Base-by-base conservation (phyloP, 768 basidiomycete genomes). In the Suillus brevipes region DNA sequence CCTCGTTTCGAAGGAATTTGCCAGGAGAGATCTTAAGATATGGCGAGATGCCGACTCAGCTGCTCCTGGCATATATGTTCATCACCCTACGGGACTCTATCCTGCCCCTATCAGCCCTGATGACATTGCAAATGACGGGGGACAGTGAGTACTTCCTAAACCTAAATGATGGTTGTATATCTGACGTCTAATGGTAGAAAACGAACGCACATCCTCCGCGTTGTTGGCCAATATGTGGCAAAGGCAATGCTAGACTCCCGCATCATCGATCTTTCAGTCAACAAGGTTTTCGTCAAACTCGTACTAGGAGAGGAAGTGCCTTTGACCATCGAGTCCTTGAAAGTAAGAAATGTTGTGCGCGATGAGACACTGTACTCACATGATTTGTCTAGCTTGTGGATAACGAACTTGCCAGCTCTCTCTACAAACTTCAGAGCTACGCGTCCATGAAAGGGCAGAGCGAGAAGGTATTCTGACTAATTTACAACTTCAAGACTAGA, bases 171-270 rank as follows among this genome's bases (percentile, higher is more conserved):
- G 34, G 18, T 28, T 58, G 49, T n/a, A 64, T n/a, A 68, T 64
- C 61, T 61, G 49, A 64, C 47, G 36, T 38, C 64, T 49, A 65
- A 45, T 40, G 16, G 18, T 71, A 94, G 92, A 72, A 94, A 95
- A 81, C 85, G 88, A 31, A 90, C 90, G 6, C 91, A 94, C 71
- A 85, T 97, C 61, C 89, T 96, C 75, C 87, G 90, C 49, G 89
- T 96, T 25, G 88, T 99, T 56, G 97, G 97, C 4, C 94, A 97
- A 76, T 98, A 99, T 77, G 89, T 97, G 31, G 97, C 95, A 10
- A 97, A 98, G 79, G 95, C 97, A 4, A 89, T 99, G 84, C 81
- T 99, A 52, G 97, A 99, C 78, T 97, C 96, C 12, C 87, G 97
- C 23, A 98, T 99, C 73, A 97, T 99, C 78, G 97, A 99, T 75